phyloP scores from a whole-genome alignment of 1,284 basidiomycete species.

The Leucoagaricus sp. region DNA sequence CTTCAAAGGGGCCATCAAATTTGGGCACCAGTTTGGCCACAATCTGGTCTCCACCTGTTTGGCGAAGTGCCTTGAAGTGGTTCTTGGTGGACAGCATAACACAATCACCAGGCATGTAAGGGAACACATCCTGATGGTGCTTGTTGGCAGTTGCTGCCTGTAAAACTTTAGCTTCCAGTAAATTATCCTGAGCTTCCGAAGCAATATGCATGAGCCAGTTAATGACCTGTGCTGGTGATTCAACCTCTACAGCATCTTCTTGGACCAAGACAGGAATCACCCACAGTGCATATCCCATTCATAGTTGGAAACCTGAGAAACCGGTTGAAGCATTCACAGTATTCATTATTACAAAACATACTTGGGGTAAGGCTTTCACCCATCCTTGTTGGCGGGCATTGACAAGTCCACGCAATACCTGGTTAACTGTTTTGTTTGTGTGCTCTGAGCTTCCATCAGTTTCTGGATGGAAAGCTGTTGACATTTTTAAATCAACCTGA shows the following conservation, averaged over 20 bases:
- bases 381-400: constrained; percentile 34
- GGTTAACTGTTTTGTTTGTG: constrained; percentile 15
- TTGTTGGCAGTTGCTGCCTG: constrained; percentile 32
- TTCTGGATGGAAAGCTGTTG: constrained; percentile 26
- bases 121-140: constrained; percentile 6
- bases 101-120: constrained; percentile 25
- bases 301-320: constrained; percentile 19
- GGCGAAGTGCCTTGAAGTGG: no score
- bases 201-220: constrained; percentile 10
- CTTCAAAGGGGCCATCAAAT: constrained; percentile 34
- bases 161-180: constrained; percentile 27
- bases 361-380: constrained; percentile 11
- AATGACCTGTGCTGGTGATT: background rate
- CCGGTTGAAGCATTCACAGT: constrained; percentile 20
- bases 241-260: background rate
- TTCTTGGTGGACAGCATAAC: constrained; percentile 31
- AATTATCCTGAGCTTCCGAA: constrained; percentile 27
- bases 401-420: constrained; percentile 12
- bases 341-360: constrained; percentile 22
- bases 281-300: constrained; percentile 4
- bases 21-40: constrained; percentile 33
- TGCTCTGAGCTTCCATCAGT: constrained; percentile 26
- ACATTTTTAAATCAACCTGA: constrained; percentile 33
- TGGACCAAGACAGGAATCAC: constrained; percentile 6
- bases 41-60: constrained; percentile 17